Conservation (phyloP, 2,329 filamentous ascomycete genomes). For the Diplodia seriata region DNA sequence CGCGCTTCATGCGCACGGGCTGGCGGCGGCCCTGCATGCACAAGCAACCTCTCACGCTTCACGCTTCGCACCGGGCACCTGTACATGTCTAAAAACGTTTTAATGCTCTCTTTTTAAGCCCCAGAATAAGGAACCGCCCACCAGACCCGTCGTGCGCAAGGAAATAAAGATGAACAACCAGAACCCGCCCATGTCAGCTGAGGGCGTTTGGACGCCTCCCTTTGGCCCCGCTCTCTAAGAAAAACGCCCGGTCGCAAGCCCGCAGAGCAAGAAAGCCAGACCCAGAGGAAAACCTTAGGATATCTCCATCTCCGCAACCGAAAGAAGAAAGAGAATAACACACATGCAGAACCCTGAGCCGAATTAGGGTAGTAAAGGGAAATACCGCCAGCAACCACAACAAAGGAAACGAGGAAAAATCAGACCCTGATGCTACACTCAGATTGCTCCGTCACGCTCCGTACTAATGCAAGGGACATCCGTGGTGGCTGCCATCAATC, state of each 20-base stretch:
- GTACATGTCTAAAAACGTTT: constrained; percentile 22
- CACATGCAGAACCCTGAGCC: constrained; percentile 34
- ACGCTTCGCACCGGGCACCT: neutral
- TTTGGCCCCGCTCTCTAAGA: constrained; percentile 32
- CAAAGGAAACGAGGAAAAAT: constrained; percentile 40
- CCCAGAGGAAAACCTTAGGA: constrained; percentile 32
- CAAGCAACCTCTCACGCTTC: neutral
- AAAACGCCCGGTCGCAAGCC: constrained; percentile 32
- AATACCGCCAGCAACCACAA: constrained; percentile 37
- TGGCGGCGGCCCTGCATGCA: neutral
- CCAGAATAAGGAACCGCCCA: constrained; percentile 22
- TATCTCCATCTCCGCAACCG: constrained; percentile 32
- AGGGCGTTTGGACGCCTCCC: constrained; percentile 30
- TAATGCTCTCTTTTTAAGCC: constrained; percentile 31
- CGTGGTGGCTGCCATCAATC: constrained; percentile 9
- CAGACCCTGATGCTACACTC: constrained; percentile 33
- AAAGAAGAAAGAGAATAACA: constrained; percentile 36
- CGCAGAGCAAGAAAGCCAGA: constrained; percentile 30
- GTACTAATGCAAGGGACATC: constrained; percentile 32
- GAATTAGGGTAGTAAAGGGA: constrained; percentile 31
- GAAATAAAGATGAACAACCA: constrained; percentile 20
- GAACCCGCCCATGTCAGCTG: constrained; percentile 27
- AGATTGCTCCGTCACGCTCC: constrained; percentile 33
- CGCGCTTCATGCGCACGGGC: neutral
- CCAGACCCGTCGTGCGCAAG: constrained; percentile 28